Evolutionary conservation across 2,329 filamentous ascomycete genomes (phyloP).

Genomic region (Camillea tinctor): DNA sequence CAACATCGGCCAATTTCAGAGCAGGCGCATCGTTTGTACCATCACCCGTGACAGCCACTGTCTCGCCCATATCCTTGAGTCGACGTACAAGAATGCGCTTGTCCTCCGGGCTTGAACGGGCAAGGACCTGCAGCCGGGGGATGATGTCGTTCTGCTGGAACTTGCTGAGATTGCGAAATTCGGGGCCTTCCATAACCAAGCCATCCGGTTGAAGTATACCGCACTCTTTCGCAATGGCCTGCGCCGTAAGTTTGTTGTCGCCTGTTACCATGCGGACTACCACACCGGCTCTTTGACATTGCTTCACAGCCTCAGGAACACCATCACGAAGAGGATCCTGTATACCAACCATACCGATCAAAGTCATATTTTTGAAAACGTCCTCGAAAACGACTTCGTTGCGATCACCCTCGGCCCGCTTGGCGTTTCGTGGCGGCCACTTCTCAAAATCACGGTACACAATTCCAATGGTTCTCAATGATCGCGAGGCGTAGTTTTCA

Average conservation of each 20-base stretch:
- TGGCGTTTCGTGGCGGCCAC: slow-evolving; percentile 73
- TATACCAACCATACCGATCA: slow-evolving; percentile 73
- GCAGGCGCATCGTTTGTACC: slow-evolving; percentile 83
- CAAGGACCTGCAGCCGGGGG: slow-evolving; percentile 68
- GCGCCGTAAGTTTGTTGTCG: slow-evolving; percentile 76
- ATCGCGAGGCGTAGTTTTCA: slow-evolving; percentile 73
- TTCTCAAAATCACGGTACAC: slow-evolving; percentile 80
- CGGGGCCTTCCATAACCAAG: slow-evolving; percentile 74
- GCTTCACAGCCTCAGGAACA: slow-evolving; percentile 69
- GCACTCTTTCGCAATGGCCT: slow-evolving; percentile 76
- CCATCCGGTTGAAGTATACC: slow-evolving; percentile 69
- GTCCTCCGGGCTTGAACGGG: slow-evolving; percentile 73
- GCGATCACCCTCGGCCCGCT: slow-evolving; percentile 52
- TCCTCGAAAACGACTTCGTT: slow-evolving; percentile 65
- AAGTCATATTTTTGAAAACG: slow-evolving; percentile 65
- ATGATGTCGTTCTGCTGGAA: slow-evolving; percentile 66
- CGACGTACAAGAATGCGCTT: slow-evolving; percentile 71
- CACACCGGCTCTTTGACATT: slow-evolving; percentile 74
- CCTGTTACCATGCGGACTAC: slow-evolving; percentile 84
- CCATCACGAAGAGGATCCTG: slow-evolving; percentile 76
- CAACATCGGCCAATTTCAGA: slow-evolving; percentile 77
- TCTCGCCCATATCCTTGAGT: slow-evolving; percentile 71
- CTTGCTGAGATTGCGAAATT: slow-evolving; percentile 70
- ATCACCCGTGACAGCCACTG: slow-evolving; percentile 79
- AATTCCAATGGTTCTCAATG: slow-evolving; percentile 80